A percentile compares a stretch with the other conserved stretches of the same genome.
Evolutionary conservation across 1,284 basidiomycete genomes (phyloP).

Genomic region (Phellinidium pouzarii): DNA sequence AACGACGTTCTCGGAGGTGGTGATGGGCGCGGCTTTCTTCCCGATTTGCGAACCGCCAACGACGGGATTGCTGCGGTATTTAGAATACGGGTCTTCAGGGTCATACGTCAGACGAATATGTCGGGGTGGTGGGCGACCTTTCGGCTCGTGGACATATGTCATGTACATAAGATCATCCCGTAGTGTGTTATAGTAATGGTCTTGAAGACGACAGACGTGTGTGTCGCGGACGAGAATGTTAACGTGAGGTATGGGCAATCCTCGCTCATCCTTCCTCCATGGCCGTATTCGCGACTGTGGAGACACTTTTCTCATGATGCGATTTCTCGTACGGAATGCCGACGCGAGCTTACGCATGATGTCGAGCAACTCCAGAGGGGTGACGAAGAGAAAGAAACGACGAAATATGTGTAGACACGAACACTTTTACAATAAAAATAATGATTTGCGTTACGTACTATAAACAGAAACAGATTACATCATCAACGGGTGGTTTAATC

Average conservation of each 20-base stretch:
- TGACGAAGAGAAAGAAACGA: too few relatives aligned
- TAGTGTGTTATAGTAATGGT: conserved; percentile 83
- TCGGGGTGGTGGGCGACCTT: conserved; percentile 44
- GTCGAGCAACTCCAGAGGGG: neutral
- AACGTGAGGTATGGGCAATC: conserved; percentile 63
- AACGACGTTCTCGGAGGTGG: conserved; percentile 62
- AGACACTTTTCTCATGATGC: neutral
- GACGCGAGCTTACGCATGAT: neutral
- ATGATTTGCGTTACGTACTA: conserved; percentile 1
- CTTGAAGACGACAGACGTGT: conserved; percentile 68
- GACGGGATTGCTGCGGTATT: conserved; percentile 64
- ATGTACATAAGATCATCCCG: conserved; percentile 92
- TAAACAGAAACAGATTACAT: too few relatives aligned
- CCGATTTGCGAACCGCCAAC: conserved; percentile 67
- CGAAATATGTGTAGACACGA: too few relatives aligned
- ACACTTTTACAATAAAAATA: neutral
- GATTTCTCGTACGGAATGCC: neutral
- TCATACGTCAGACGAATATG: conserved; percentile 67
- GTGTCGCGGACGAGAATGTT: conserved; percentile 61
- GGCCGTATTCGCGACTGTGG: conserved; percentile 7
- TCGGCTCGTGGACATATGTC: conserved; percentile 77
- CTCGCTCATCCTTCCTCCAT: conserved; percentile 36
- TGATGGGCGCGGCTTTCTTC: conserved; percentile 56
- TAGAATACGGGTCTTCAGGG: conserved; percentile 72
- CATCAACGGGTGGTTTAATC: too few relatives aligned